These are phyloP conservation scores for Sphaerobolus stellatus DNA, from an alignment of 1,284 basidiomycete genomes.

Conservation along the genomic window DNA sequence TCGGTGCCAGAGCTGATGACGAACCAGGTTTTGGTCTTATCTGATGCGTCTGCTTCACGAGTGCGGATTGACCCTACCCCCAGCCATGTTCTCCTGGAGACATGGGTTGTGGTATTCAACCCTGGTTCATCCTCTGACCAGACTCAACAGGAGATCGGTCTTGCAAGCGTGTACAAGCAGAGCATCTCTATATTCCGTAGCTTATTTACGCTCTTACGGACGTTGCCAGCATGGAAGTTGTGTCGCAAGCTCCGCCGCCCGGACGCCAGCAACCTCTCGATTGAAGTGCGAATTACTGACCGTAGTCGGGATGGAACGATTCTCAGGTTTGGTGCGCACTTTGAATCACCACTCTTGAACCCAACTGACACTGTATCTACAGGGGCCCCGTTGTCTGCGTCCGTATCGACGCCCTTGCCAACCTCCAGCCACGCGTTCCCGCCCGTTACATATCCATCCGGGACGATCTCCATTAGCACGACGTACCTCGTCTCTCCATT, in stretches of 20 bases:
- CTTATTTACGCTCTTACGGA: constrained; percentile 65
- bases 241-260: constrained; percentile 53
- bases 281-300: constrained; percentile 52
- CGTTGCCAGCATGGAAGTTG: constrained; percentile 73
- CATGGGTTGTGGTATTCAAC: constrained; percentile 59
- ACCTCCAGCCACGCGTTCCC: constrained; percentile 58
- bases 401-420: constrained; percentile 40
- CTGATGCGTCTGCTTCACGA: constrained; percentile 50
- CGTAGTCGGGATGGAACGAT: constrained; percentile 26
- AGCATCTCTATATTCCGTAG: constrained; percentile 76
- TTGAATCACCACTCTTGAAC: constrained; percentile 28
- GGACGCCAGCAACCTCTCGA: constrained; percentile 46
- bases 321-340: constrained; percentile 40
- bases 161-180: constrained; percentile 80
- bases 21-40: constrained; percentile 70
- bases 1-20: constrained; percentile 62
- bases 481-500: constrained; percentile 64
- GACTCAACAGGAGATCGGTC: constrained; percentile 51
- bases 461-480: constrained; percentile 56
- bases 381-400: constrained; percentile 38
- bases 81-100: constrained; percentile 67
- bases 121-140: constrained; percentile 32
- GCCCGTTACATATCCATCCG: constrained; percentile 64
- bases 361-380: constrained; percentile 19
- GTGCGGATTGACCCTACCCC: constrained; percentile 66